Evolutionary conservation across 331 rosid genomes (phyloP).

Genomic region (Malus hybrid): DNA sequence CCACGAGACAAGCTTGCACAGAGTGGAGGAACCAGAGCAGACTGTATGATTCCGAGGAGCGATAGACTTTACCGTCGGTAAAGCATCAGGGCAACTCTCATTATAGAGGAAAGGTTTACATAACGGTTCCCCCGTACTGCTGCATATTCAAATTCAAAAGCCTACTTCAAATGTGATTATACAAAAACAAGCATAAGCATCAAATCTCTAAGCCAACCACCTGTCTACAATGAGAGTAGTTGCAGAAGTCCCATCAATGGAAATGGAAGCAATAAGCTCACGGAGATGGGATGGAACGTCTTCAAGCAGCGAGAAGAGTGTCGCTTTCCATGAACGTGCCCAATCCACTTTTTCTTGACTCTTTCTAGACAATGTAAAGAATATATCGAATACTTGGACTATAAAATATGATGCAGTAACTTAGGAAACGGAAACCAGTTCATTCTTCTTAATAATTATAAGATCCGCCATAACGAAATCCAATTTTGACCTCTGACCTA

Average conservation of each 20-base stretch:
- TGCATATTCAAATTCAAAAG: conserved; percentile 31
- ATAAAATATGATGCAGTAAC: not conserved
- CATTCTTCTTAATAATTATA: not conserved
- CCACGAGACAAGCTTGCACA: conserved; percentile 87
- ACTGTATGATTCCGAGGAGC: conserved; percentile 95
- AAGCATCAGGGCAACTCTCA: conserved; percentile 74
- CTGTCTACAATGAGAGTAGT: conserved; percentile 83
- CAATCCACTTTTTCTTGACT: conserved; percentile 60
- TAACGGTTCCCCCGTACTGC: conserved; percentile 71
- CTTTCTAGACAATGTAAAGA: conserved; percentile 73
- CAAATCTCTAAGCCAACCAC: conserved; percentile 28
- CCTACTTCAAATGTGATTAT: conserved; percentile 14
- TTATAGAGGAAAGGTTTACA: conserved; percentile 79
- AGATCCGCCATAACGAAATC: not conserved
- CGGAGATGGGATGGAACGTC: conserved; percentile 65
- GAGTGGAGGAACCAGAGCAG: conserved; percentile 74
- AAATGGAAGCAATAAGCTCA: conserved; percentile 50
- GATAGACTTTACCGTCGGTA: conserved; percentile 66
- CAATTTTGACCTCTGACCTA: not conserved
- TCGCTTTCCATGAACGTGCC: conserved; percentile 73
- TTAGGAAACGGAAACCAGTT: not conserved
- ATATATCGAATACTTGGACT: conserved; percentile 15
- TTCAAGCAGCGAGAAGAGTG: conserved; percentile 63
- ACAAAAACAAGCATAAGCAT: conserved; percentile 5
- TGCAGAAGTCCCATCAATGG: conserved; percentile 96